Conservation (phyloP, 1,139 yeast genomes). For the Saccharomyces hybrid region DNA sequence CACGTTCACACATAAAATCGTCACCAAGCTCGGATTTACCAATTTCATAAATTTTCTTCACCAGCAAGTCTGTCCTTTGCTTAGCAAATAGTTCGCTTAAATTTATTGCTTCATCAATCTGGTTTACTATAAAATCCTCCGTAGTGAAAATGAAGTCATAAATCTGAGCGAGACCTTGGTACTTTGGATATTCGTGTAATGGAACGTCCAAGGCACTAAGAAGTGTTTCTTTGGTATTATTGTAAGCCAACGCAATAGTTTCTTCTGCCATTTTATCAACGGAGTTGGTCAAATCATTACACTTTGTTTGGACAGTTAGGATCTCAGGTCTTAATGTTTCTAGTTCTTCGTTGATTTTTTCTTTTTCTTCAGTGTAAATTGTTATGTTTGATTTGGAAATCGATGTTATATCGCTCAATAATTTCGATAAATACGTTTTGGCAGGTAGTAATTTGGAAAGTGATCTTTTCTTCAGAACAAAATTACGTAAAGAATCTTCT, state of each 20-base stretch:
- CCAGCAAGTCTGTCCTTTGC: constrained; percentile 48
- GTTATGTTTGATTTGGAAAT: constrained; percentile 57
- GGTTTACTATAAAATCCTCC: constrained; percentile 58
- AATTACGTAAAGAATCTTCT: constrained; percentile 78
- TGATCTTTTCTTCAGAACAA: constrained; percentile 83
- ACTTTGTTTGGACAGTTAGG: constrained; percentile 46
- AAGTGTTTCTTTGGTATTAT: constrained; percentile 51
- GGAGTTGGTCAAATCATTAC: constrained; percentile 48
- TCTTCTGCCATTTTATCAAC: constrained; percentile 59
- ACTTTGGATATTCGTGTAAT: constrained; percentile 48
- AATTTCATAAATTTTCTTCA: constrained; percentile 52
- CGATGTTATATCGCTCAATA: constrained; percentile 56
- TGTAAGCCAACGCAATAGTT: constrained; percentile 52
- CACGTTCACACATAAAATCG: constrained; percentile 54
- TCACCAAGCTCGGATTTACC: constrained; percentile 57
- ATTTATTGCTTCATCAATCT: constrained; percentile 55
- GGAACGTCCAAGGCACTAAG: constrained; percentile 52
- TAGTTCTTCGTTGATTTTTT: constrained; percentile 42
- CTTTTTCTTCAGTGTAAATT: constrained; percentile 45
- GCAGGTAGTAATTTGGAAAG: constrained; percentile 89
- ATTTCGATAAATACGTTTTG: constrained; percentile 66
- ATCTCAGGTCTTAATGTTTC: constrained; percentile 57
- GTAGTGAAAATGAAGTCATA: constrained; percentile 67
- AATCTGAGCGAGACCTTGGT: constrained; percentile 56
- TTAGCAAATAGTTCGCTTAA: constrained; percentile 66